A percentile compares a stretch with the other conserved stretches of the same genome.
These are phyloP conservation scores for Cyclotella atomus DNA, from an alignment of 108 stramenopile genomes.

Conservation along the genomic window DNA sequence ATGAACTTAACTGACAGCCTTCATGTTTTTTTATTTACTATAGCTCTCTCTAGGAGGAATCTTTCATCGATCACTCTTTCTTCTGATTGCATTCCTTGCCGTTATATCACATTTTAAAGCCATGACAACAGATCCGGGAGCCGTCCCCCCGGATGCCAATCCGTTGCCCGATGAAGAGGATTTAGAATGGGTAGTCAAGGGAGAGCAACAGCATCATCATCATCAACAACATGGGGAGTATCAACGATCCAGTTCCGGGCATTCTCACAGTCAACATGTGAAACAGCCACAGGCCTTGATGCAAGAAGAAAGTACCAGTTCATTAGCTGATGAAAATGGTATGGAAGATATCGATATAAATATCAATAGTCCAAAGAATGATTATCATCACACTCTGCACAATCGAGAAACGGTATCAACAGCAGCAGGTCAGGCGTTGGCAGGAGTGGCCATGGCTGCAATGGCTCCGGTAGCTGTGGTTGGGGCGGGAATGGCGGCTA, in stretches of 20 bases:
- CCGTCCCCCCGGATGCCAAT: constrained; percentile 84
- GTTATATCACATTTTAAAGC: constrained; percentile 77
- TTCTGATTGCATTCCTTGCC: constrained; percentile 64
- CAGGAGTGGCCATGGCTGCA: constrained; percentile 6
- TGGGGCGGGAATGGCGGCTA: neutral
- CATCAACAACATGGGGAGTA: neutral
- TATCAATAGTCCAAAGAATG: neutral
- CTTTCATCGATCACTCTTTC: constrained; percentile 66
- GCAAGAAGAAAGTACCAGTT: constrained; percentile 18
- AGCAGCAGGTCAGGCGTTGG: neutral
- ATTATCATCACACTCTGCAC: neutral
- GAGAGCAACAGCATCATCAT: constrained; percentile 16
- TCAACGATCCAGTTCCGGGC: neutral
- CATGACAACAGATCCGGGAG: constrained; percentile 93
- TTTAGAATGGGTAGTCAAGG: constrained; percentile 28
- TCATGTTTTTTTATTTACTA: neutral
- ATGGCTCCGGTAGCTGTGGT: constrained; percentile 5
- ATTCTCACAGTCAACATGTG: neutral
- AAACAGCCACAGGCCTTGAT: constrained; percentile 9
- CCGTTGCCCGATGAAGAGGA: constrained; percentile 58
- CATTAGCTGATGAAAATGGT: neutral
- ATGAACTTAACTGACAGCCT: no score
- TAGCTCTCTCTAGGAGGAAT: constrained; percentile 58
- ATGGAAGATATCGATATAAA: neutral
- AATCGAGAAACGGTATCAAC: neutral